These are phyloP conservation scores for Schwanniomyces pseudopolymorphus DNA, from an alignment of 805 yeast genomes.

Conservation along the genomic window DNA sequence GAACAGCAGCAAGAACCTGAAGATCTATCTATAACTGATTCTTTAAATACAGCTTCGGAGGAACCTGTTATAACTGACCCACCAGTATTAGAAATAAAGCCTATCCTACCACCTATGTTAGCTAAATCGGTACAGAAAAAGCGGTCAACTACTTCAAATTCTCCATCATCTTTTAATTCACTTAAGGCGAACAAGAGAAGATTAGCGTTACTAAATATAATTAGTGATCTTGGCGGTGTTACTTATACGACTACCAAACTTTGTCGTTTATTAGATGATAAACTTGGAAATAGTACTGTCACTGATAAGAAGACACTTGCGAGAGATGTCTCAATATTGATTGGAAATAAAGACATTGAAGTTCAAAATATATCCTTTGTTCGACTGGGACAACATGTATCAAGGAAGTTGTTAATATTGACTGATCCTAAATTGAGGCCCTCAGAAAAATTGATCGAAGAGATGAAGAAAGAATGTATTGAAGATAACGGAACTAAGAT, in stretches of 20 bases:
- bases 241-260: conserved; percentile 31
- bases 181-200: conserved; percentile 32
- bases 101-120: conserved; percentile 9
- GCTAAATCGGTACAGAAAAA: not conserved
- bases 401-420: conserved; percentile 32
- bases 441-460: conserved; percentile 25
- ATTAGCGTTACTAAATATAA: conserved; percentile 24
- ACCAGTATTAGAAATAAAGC: conserved; percentile 8
- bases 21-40: not conserved
- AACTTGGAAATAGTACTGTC: conserved; percentile 23
- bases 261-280: conserved; percentile 30
- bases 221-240: conserved; percentile 39
- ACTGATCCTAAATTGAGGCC: conserved; percentile 28
- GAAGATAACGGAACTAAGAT: conserved; percentile 21
- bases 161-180: conserved; percentile 13
- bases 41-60: conserved; percentile 6
- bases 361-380: conserved; percentile 21
- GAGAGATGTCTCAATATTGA: conserved; percentile 34
- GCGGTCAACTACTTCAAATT: not conserved
- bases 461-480: conserved; percentile 22
- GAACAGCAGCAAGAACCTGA: conserved; percentile 2
- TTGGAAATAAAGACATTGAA: conserved; percentile 20
- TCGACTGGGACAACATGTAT: conserved; percentile 25
- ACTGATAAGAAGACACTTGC: conserved; percentile 42
- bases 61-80: not conserved